phyloP scores from a whole-genome alignment of 768 basidiomycete genomes.

The Suillus tomentosus region DNA sequence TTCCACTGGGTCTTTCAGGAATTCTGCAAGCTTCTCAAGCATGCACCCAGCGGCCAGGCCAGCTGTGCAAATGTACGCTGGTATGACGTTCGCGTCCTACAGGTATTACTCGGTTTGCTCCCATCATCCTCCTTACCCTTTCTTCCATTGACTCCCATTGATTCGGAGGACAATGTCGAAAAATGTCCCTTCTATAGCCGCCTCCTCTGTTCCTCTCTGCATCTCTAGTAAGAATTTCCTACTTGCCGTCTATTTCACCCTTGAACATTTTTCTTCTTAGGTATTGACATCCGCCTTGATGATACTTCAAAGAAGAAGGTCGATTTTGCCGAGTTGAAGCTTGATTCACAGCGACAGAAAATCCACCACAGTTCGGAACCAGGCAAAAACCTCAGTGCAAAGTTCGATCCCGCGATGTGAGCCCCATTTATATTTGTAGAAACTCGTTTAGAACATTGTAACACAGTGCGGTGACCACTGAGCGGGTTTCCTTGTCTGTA shows the following conservation, averaged over 20 bases:
- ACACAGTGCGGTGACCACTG: not conserved
- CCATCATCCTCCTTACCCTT: no score
- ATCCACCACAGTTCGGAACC: constrained; percentile 4
- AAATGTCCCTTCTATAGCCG: not conserved
- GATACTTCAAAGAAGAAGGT: constrained; percentile 8
- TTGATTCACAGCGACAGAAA: not conserved
- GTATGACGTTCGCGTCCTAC: no score
- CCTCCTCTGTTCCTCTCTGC: not conserved
- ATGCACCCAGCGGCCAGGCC: no score
- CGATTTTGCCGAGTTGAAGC: constrained; percentile 9
- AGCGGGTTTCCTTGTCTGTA: constrained; percentile 6
- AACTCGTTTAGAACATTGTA: not conserved
- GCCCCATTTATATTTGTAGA: not conserved
- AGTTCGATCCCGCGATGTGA: constrained; percentile 7
- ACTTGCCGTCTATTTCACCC: not conserved
- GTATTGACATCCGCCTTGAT: constrained; percentile 3
- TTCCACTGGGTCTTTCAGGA: no score
- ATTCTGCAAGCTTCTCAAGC: no score
- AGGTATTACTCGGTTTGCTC: no score
- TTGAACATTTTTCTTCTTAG: not conserved
- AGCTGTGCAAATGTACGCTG: no score
- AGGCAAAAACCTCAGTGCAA: constrained; percentile 6
- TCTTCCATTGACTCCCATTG: no score
- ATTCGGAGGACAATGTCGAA: no score
- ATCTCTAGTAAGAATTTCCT: constrained; percentile 1